Evolutionary conservation across 2,329 filamentous ascomycete genomes (phyloP), one percentile per base, ranked within the genome.

Genomic region (Aspergillus chevalieri): DNA sequence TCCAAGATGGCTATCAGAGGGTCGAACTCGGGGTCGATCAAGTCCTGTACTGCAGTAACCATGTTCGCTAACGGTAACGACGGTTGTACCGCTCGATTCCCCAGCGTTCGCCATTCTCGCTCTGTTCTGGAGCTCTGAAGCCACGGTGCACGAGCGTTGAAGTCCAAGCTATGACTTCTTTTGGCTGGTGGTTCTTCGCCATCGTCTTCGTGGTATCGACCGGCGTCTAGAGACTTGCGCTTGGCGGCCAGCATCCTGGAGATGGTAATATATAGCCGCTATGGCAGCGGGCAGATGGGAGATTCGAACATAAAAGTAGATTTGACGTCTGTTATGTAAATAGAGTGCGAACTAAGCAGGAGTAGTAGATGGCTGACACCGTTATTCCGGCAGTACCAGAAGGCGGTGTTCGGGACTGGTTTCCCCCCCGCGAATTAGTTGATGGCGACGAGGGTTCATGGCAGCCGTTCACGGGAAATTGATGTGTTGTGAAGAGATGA

Each of bases 21-120:
- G 52, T 68, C 63, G 47, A 70, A 70, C 30, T 69, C 65, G 0
- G 67, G 67, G 47, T 70, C 67, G 42, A 70, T 64, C 24, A 70
- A 49, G 22, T 70, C 64, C 44, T 67, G 66, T 2, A 70, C 67
- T 1, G 65, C 63, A 19, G 66, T 63, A 4, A 69, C 63, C 67
- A 70, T 69, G 47, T 70, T 69, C 4, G 60, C 59, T 14, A 69
- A 47, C n/a, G 67, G 64, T 26, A 70, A 47, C 6, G 64, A 65
- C 17, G 53, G 51, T 17, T 60, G 59, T 6, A 68, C 64, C 8
- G 57, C 63, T 1, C 53, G 61, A 46, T 64, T 56, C 0, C 65
- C 66, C 9, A 63, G 47, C 15, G 59, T 60, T 6, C 64, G 57
- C 60, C 65, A 65, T 43, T 52, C 56, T 19, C 48, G 54, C n/a